These are phyloP conservation scores for Paramicrosporidium saccamoebae DNA, from an alignment of 371 early-diverging fungal genomes.

Conservation along the genomic window DNA sequence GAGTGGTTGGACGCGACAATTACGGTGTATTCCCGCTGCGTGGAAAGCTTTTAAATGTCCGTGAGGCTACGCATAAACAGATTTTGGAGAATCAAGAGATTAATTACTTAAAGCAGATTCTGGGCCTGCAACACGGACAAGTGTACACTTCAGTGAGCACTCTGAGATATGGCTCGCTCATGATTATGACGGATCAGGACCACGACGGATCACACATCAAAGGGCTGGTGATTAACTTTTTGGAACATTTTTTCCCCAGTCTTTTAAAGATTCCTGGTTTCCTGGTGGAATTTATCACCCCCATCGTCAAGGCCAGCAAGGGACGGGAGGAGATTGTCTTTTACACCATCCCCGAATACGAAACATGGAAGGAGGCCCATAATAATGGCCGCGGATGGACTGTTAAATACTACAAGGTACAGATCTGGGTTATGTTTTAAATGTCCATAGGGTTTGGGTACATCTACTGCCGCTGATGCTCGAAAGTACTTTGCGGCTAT, in stretches of 20 bases:
- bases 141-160: conserved; percentile 21
- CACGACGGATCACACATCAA: conserved; percentile 98
- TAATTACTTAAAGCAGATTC: conserved; percentile 64
- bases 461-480: conserved; percentile 65
- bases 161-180: conserved; percentile 86
- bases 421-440: not conserved
- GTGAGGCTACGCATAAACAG: conserved; percentile 51
- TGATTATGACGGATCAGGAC: conserved; percentile 99
- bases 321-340: conserved; percentile 29
- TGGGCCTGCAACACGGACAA: conserved; percentile 78
- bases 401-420: conserved; percentile 83
- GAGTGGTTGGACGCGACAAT: conserved; percentile 71
- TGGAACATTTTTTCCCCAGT: conserved; percentile 91
- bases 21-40: conserved; percentile 96
- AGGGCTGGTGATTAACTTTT: conserved; percentile 90
- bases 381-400: conserved; percentile 29
- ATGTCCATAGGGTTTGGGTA: conserved; percentile 61
- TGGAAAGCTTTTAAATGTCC: conserved; percentile 94
- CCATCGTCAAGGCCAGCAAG: conserved; percentile 59
- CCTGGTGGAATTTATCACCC: conserved; percentile 94
- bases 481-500: conserved; percentile 75
- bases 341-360: conserved; percentile 92
- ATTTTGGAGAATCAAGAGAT: conserved; percentile 78
- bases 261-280: conserved; percentile 80
- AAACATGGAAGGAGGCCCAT: conserved; percentile 37